These are phyloP conservation scores for Tetrapisispora pingtungensis DNA, from an alignment of 805 yeast genomes.

Conservation along the genomic window DNA sequence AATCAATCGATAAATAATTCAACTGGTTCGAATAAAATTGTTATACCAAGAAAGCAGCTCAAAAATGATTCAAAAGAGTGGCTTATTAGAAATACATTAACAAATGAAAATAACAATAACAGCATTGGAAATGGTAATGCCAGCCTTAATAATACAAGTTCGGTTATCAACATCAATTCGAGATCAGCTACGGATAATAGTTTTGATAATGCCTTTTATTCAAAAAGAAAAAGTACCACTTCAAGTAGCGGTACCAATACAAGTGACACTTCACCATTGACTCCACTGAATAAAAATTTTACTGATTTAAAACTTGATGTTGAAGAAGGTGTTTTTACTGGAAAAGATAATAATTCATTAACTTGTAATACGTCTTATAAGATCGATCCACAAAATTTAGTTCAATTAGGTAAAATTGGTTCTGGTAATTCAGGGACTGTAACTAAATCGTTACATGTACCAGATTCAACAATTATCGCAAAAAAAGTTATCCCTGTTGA, in stretches of 20 bases:
- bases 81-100: background rate
- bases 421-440: constrained; percentile 94
- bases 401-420: constrained; percentile 70
- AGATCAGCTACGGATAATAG: background rate
- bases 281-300: background rate
- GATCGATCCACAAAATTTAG: constrained; percentile 47
- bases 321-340: background rate
- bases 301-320: background rate
- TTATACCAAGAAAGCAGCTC: background rate
- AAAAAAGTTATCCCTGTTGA: constrained; percentile 81
- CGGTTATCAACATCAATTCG: background rate
- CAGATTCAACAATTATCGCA: constrained; percentile 84
- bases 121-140: too few species aligned
- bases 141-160: background rate
- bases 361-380: background rate
- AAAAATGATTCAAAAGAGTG: background rate
- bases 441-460: constrained; percentile 75
- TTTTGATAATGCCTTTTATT: background rate
- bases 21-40: background rate
- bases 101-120: background rate
- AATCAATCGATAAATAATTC: too few species aligned
- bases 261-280: background rate
- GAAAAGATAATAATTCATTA: background rate
- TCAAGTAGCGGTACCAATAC: background rate
- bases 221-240: background rate